Base-by-base conservation (phyloP, 208 protist genomes). In the Giardia muris region DNA sequence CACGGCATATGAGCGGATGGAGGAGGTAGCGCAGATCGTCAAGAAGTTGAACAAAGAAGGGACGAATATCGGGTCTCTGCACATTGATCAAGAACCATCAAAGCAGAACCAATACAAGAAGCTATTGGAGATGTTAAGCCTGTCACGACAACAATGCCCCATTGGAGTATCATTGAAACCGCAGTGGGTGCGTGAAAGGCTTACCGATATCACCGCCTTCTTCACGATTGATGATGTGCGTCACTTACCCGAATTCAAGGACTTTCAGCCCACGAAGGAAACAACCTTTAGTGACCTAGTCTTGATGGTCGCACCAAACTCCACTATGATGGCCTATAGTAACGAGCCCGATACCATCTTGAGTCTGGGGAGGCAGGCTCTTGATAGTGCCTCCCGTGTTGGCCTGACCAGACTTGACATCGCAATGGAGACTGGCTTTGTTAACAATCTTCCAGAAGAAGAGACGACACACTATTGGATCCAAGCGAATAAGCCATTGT, bases 31-130 rank as follows among this genome's bases (percentile, higher is more conserved):
- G 10, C 57, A 30, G 19, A 76, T 76, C 30, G 57, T 30, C 10
- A 10, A 30, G 30, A 10, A 30, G 19, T 76, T 76, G 30, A 10
- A 30, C 10, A 30, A 76, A 39, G 57, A 76, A 76, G 57, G 57
- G 19, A 30, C 30, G 19, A 10, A 10, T 39, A 39, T 76, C 19
- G 30, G 30, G 10, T 10, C 30, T 76, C 57, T 76, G 19, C 57
- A 76, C 30, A 76, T 76, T 39, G 57, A 76, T 76, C 57, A 76
- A 76, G 57, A 76, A 76, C 57, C 57, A 76, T 76, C 57, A 39
- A 76, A 76, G 30, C 57, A 76, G 30, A 76, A 76, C 30, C 10
- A 30, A 30, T 76, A 76, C 57, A 30, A 10, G 30, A 30, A 76
- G 10, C 57, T 76, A 76, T 76, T 76, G 57, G 19, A 30, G 30